Percentiles rank a stretch among this genome's conserved stretches.
phyloP scores from a whole-genome alignment of 345 rosid species.

The Citrus trifoliata region DNA sequence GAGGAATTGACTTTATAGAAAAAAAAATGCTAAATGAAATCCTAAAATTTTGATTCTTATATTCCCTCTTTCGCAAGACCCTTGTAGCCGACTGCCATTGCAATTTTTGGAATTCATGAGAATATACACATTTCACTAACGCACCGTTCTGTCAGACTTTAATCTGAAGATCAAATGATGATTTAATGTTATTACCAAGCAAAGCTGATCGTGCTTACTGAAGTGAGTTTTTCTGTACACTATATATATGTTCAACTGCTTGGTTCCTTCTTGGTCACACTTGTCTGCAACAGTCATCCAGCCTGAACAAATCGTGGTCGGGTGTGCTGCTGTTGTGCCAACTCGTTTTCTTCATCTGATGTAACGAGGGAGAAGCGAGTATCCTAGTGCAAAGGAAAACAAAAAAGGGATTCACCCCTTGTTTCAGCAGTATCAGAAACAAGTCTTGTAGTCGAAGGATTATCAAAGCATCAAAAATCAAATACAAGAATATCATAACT shows the following conservation, averaged over 20 bases:
- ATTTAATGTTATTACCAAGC: neutral
- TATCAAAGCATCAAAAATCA: neutral
- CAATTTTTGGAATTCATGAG: neutral
- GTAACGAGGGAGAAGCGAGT: conserved; percentile 14
- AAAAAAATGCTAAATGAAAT: neutral
- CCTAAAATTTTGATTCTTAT: neutral
- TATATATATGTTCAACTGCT: neutral
- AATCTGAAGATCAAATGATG: neutral
- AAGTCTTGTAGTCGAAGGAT: neutral
- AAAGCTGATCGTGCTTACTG: neutral
- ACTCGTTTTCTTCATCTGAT: conserved; percentile 51
- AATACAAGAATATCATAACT: neutral
- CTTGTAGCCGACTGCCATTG: neutral
- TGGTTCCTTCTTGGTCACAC: neutral
- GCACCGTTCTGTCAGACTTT: neutral
- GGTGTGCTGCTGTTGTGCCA: conserved; percentile 26
- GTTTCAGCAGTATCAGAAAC: neutral
- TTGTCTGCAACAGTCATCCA: conserved; percentile 7
- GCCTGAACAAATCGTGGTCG: conserved; percentile 22
- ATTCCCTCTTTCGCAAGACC: neutral
- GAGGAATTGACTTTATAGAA: too few species aligned
- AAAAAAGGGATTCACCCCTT: neutral
- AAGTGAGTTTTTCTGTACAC: neutral
- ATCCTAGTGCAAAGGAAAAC: conserved; percentile 16
- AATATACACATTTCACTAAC: too few species aligned